A percentile compares a stretch with the other conserved stretches of the same genome.
These are phyloP conservation scores for Styphnolobium japonicum DNA, from an alignment of 306 rosid genomes.

Conservation along the genomic window DNA sequence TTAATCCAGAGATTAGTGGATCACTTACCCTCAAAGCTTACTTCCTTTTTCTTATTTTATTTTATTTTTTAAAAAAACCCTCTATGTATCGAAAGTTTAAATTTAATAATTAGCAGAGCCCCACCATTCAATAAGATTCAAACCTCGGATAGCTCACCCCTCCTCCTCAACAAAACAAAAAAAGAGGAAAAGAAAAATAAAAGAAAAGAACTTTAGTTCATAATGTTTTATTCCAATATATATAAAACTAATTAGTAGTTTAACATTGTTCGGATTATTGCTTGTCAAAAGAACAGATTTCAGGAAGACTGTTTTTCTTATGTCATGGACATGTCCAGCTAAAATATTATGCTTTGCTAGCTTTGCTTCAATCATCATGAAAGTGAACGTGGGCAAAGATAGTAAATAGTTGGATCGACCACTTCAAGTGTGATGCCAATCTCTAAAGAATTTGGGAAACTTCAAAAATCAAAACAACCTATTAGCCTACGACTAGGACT, in stretches of 20 bases:
- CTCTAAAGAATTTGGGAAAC: conserved; percentile 30
- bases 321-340: conserved; percentile 51
- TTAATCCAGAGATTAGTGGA: conserved; percentile 13
- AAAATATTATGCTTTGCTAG: conserved; percentile 33
- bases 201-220: conserved; percentile 18
- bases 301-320: conserved; percentile 44
- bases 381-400: conserved; percentile 28
- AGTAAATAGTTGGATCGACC: conserved; percentile 24
- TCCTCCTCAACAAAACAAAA: conserved; percentile 23
- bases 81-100: background rate
- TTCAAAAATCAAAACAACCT: conserved; percentile 32
- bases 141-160: conserved; percentile 3
- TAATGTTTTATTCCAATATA: conserved; percentile 10
- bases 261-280: conserved; percentile 37
- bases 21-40: conserved; percentile 29
- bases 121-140: conserved; percentile 8
- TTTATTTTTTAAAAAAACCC: background rate
- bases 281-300: conserved; percentile 44
- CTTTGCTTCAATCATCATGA: conserved; percentile 35
- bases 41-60: conserved; percentile 27
- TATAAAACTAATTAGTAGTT: background rate
- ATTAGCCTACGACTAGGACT: conserved; percentile 29
- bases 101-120: background rate
- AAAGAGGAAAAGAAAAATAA: background rate
- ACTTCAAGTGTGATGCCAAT: conserved; percentile 28